phyloP scores from a whole-genome alignment of 495 filamentous ascomycete species.

The Penicillium alfredii region DNA sequence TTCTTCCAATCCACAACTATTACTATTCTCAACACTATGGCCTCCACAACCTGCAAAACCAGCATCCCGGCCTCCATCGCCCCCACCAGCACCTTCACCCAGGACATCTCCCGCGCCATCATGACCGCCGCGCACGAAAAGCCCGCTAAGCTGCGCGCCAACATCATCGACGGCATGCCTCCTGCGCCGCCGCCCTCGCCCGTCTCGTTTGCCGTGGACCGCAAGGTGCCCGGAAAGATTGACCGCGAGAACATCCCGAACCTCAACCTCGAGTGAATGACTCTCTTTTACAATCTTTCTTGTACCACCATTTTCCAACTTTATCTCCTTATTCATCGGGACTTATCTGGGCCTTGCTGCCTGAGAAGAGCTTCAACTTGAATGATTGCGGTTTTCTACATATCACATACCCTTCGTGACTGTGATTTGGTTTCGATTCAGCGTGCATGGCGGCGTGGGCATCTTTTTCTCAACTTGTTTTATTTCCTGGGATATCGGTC shows the following conservation, averaged over 20 bases:
- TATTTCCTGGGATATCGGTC: neutral
- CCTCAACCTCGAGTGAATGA: conserved; percentile 18
- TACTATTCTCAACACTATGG: conserved; percentile 15
- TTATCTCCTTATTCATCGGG: too few species aligned
- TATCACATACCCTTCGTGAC: too few species aligned
- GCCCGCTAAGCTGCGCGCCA: conserved; percentile 18
- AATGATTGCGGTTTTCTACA: too few species aligned
- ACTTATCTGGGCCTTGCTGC: too few species aligned
- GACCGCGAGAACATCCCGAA: conserved; percentile 14
- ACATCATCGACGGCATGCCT: conserved; percentile 33
- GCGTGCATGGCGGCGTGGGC: conserved; percentile 10
- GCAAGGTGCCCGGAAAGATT: conserved; percentile 8
- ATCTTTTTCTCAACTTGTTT: neutral
- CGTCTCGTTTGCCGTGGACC: conserved; percentile 30
- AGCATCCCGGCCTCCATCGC: conserved; percentile 11
- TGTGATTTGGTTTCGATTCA: conserved; percentile 3
- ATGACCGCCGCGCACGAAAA: conserved; percentile 26
- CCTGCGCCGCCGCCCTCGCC: conserved; percentile 46
- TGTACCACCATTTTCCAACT: neutral
- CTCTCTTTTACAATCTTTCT: neutral
- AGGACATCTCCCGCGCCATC: conserved; percentile 40
- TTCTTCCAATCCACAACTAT: too few species aligned
- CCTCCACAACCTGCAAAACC: conserved; percentile 17
- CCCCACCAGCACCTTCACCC: conserved; percentile 31
- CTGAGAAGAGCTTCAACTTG: too few species aligned